phyloP scores from a whole-genome alignment of 2,329 filamentous ascomycete species.

The Stachybotrys elegans region DNA sequence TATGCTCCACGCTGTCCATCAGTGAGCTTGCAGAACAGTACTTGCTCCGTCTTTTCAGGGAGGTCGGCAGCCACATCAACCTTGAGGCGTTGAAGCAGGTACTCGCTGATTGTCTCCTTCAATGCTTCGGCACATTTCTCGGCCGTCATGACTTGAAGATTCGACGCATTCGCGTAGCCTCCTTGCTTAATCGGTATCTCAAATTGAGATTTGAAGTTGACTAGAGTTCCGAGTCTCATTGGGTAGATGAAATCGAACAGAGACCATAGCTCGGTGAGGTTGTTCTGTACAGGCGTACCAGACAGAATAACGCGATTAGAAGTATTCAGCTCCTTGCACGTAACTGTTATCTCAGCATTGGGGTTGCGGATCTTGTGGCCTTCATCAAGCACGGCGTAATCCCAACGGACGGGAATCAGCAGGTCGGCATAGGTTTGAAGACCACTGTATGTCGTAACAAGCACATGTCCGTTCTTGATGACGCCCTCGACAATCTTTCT shows the following conservation, averaged over 20 bases:
- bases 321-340: slow-evolving; percentile 89
- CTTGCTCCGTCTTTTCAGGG: slow-evolving; percentile 92
- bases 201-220: slow-evolving; percentile 86
- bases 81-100: slow-evolving; percentile 87
- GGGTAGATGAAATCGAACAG: slow-evolving; percentile 97
- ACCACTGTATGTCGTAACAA: slow-evolving; percentile 94
- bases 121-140: slow-evolving; percentile 90
- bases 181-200: slow-evolving; percentile 91
- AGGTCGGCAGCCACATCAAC: slow-evolving; percentile 89
- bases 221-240: slow-evolving; percentile 86
- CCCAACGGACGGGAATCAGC: slow-evolving; percentile 81
- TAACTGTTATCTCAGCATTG: slow-evolving; percentile 88
- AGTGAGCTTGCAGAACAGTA: slow-evolving; percentile 92
- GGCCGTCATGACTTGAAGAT: slow-evolving; percentile 89
- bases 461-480: slow-evolving; percentile 77
- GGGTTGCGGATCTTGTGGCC: slow-evolving; percentile 98
- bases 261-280: slow-evolving; percentile 91
- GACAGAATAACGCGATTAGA: slow-evolving; percentile 89
- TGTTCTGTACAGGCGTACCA: slow-evolving; percentile 97
- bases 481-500: slow-evolving; percentile 79
- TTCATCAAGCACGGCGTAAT: slow-evolving; percentile 90
- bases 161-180: slow-evolving; percentile 92
- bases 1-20: slow-evolving; percentile 72
- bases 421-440: slow-evolving; percentile 87
- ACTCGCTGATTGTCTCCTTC: slow-evolving; percentile 90